phyloP scores from a whole-genome alignment of 495 filamentous ascomycete genomes.

The Aspergillus affinis region DNA sequence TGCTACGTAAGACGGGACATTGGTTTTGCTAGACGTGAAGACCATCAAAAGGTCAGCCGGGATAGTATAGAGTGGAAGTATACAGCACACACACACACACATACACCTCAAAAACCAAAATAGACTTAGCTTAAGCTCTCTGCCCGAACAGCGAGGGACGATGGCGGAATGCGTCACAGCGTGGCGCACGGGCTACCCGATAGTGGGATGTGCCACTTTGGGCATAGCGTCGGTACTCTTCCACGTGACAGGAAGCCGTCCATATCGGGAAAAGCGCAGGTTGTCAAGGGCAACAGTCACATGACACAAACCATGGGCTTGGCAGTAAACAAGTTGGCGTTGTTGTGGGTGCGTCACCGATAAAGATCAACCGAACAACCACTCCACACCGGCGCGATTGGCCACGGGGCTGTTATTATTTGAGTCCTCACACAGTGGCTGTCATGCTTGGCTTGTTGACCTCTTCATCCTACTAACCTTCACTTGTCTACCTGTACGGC shows the following conservation, averaged over 20 bases:
- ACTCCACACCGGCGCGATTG: conserved; percentile 19
- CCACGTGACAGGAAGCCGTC: conserved; percentile 11
- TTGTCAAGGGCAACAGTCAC: conserved; percentile 44
- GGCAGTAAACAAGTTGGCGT: conserved; percentile 35
- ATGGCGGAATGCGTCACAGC: no score
- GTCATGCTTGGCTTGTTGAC: conserved; percentile 24
- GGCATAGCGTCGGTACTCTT: conserved; percentile 1
- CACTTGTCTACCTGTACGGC: conserved; percentile 44
- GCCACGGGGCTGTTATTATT: conserved; percentile 17
- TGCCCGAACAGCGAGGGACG: no score
- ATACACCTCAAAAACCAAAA: background rate
- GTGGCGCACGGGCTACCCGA: background rate
- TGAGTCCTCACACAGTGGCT: conserved; percentile 12
- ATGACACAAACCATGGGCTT: conserved; percentile 23
- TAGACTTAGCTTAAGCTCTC: background rate
- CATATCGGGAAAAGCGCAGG: conserved; percentile 11
- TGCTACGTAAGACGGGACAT: background rate
- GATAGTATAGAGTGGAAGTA: background rate
- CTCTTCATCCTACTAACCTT: conserved; percentile 14
- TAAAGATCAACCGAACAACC: conserved; percentile 17
- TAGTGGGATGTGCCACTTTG: conserved; percentile 1
- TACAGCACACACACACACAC: background rate
- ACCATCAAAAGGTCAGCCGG: background rate
- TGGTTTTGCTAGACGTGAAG: background rate
- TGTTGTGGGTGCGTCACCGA: conserved; percentile 37